Conservation (phyloP, 2,329 filamentous ascomycete genomes). For the Boeremia lycopersici region DNA sequence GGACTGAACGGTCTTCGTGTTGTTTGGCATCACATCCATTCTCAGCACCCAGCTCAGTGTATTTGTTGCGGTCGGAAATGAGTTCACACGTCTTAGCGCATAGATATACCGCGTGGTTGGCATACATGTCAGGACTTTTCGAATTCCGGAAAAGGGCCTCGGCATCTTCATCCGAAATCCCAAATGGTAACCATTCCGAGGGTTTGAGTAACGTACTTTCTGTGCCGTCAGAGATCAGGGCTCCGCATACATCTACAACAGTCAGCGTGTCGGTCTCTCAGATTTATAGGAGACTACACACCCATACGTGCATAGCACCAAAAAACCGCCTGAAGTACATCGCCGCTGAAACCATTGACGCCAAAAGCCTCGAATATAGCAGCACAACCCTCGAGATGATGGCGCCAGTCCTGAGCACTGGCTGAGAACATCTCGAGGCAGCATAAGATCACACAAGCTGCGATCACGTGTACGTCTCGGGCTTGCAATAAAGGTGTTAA, state of each 20-base stretch:
- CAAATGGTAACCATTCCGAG: constrained; percentile 53
- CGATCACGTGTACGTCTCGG: constrained; percentile 57
- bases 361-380: constrained; percentile 57
- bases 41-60: constrained; percentile 54
- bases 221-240: constrained; percentile 55
- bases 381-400: constrained; percentile 60
- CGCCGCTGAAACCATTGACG: constrained; percentile 59
- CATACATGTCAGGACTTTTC: constrained; percentile 54
- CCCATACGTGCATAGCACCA: constrained; percentile 63
- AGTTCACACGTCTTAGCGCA: constrained; percentile 57
- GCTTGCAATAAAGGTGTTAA: constrained; percentile 57
- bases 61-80: constrained; percentile 56
- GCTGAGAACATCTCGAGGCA: constrained; percentile 58
- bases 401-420: constrained; percentile 54
- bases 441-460: constrained; percentile 60
- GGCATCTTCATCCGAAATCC: constrained; percentile 24
- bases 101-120: constrained; percentile 59
- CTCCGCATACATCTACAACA: constrained; percentile 56
- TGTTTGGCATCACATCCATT: constrained; percentile 52
- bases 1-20: constrained; percentile 55
- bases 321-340: constrained; percentile 58
- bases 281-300: constrained; percentile 13
- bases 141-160: constrained; percentile 44
- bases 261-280: neutral
- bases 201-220: constrained; percentile 58